phyloP scores from a whole-genome alignment of 1,284 basidiomycete species.

The Austroboletus niveus region DNA sequence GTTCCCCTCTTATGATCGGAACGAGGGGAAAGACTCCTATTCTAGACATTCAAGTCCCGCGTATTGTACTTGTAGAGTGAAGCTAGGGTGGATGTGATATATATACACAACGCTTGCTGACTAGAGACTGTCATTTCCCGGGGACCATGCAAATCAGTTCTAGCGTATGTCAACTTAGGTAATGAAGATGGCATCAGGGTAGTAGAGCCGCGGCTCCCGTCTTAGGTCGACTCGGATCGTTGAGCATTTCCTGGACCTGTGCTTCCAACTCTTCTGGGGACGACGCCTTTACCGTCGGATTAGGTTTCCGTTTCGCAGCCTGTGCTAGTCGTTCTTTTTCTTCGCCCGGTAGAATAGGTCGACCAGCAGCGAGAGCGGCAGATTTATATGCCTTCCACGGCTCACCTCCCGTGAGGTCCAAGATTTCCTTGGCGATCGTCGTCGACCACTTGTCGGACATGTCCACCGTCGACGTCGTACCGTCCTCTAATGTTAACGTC shows the following conservation, averaged over 20 bases:
- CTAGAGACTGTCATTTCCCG: too few relatives aligned
- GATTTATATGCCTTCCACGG: constrained; percentile 59
- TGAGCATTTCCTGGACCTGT: constrained; percentile 25
- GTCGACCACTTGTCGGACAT: constrained; percentile 68
- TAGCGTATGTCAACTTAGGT: too few relatives aligned
- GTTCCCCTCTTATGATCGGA: too few relatives aligned
- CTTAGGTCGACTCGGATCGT: constrained; percentile 31
- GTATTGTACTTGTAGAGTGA: too few relatives aligned
- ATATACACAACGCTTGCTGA: too few relatives aligned
- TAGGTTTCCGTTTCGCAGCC: constrained; percentile 5
- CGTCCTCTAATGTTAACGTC: constrained; percentile 44
- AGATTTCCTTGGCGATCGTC: constrained; percentile 61
- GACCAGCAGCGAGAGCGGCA: constrained; percentile 43
- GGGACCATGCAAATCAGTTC: too few relatives aligned
- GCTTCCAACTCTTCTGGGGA: constrained; percentile 17
- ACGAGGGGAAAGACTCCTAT: too few relatives aligned
- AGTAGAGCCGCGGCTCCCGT: constrained; percentile 51
- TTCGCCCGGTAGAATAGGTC: constrained; percentile 45
- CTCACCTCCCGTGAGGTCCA: constrained; percentile 60
- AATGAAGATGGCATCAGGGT: constrained; percentile 33
- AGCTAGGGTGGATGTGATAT: too few relatives aligned
- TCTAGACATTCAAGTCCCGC: too few relatives aligned
- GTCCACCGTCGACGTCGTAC: constrained; percentile 46
- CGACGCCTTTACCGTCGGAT: not conserved
- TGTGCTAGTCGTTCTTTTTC: constrained; percentile 27